A percentile compares a stretch with the other conserved stretches of the same genome.
phyloP scores from a whole-genome alignment of 805 yeast genomes.

The Kodamaea neixiangensis region DNA sequence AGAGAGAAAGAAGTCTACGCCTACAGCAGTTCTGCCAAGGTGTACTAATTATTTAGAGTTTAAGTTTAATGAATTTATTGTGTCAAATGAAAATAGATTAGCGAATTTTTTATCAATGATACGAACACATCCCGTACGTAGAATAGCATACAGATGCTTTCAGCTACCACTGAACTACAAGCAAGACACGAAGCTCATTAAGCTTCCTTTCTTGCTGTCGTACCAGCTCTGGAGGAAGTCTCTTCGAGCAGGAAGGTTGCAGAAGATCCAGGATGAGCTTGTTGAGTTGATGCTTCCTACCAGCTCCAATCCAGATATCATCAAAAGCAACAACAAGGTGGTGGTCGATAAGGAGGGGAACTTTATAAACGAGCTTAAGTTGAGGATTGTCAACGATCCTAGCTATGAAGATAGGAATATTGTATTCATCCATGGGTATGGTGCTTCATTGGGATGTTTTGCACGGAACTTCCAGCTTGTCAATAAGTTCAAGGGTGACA shows the following conservation, averaged over 20 bases:
- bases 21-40: neutral
- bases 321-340: conserved; percentile 17
- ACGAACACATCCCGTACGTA: neutral
- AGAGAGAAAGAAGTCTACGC: neutral
- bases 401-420: conserved; percentile 34
- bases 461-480: conserved; percentile 52
- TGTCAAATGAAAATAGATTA: neutral
- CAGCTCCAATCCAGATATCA: conserved; percentile 22
- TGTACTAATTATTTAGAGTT: neutral
- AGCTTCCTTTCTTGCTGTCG: conserved; percentile 3
- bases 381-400: conserved; percentile 30
- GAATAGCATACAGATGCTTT: neutral
- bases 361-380: conserved; percentile 36
- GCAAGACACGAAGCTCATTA: conserved; percentile 2
- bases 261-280: conserved; percentile 34
- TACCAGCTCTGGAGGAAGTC: conserved; percentile 25
- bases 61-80: neutral
- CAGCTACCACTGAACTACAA: conserved; percentile 5
- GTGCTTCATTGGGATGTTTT: conserved; percentile 57
- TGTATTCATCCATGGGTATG: conserved; percentile 60
- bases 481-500: conserved; percentile 27
- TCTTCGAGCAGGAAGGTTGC: conserved; percentile 25
- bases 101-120: neutral
- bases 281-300: conserved; percentile 36
- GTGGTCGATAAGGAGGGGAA: conserved; percentile 27